Percentiles rank a stretch among this genome's conserved stretches.
Evolutionary conservation across 2,329 filamentous ascomycete genomes (phyloP).

Genomic region (Colletotrichum sidae): DNA sequence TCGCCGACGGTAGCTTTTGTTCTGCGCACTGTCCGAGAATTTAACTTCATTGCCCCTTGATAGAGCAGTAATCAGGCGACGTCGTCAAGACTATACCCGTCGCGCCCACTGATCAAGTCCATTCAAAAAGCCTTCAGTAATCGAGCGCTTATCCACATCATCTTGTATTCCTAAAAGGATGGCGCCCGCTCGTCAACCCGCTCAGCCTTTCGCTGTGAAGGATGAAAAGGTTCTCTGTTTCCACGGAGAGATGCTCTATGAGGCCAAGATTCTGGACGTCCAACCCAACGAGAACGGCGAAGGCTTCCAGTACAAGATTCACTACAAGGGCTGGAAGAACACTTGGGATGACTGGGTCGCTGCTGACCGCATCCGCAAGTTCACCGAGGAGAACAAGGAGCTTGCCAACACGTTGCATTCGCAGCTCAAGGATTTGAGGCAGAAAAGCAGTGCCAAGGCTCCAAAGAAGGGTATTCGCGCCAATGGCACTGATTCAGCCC

Average conservation of each 20-base stretch:
- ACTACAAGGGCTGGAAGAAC: conserved; percentile 99
- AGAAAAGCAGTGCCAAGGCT: conserved; percentile 62
- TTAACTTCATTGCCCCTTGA: conserved; percentile 34
- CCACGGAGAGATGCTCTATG: conserved; percentile 96
- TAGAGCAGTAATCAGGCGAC: conserved; percentile 1
- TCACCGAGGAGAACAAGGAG: conserved; percentile 94
- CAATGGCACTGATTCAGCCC: conserved; percentile 70
- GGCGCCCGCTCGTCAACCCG: conserved; percentile 54
- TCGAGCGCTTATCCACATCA: not conserved
- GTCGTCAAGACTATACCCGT: conserved; percentile 9
- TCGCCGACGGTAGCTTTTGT: conserved; percentile 9
- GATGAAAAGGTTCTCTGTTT: conserved; percentile 98
- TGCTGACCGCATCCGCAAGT: conserved; percentile 91
- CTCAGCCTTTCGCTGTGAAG: conserved; percentile 65
- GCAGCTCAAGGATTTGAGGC: conserved; percentile 72
- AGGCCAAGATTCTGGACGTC: conserved; percentile 92
- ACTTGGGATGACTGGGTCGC: conserved; percentile 99
- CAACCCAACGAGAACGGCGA: conserved; percentile 75
- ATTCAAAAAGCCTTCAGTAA: not conserved
- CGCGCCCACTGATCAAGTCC: not conserved
- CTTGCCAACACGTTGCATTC: conserved; percentile 80
- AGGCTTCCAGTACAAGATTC: conserved; percentile 87
- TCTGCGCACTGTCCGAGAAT: conserved; percentile 36
- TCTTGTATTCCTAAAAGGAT: conserved; percentile 40
- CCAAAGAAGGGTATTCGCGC: conserved; percentile 60